Conservation (phyloP, 2,329 filamentous ascomycete species). For the Neonectria neomacrospora region DNA sequence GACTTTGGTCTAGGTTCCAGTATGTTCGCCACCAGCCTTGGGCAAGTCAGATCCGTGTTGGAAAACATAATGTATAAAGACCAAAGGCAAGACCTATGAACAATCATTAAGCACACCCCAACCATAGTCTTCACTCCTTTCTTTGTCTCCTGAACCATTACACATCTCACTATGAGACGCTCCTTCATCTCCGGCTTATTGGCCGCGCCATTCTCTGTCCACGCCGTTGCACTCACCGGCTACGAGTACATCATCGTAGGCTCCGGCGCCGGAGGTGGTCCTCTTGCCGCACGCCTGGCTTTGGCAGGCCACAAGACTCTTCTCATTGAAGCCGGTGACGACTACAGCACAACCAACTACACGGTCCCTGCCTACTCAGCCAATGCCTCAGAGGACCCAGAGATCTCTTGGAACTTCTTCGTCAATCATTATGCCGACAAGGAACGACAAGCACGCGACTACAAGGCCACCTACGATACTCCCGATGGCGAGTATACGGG, state of each 20-base stretch:
- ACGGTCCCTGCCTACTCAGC: conserved; percentile 65
- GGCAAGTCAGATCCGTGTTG: background rate
- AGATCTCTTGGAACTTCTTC: conserved; percentile 71
- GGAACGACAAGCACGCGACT: conserved; percentile 63
- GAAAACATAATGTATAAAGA: background rate
- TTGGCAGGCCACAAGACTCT: conserved; percentile 68
- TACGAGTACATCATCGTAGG: conserved; percentile 72
- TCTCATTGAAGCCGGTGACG: conserved; percentile 70
- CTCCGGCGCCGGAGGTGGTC: conserved; percentile 69
- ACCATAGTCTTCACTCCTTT: background rate
- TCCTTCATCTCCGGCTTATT: background rate
- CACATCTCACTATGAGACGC: background rate
- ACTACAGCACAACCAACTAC: conserved; percentile 63
- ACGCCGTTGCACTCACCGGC: conserved; percentile 34
- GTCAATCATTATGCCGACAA: conserved; percentile 70
- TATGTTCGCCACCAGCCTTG: background rate
- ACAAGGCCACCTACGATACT: conserved; percentile 68
- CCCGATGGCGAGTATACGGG: conserved; percentile 63
- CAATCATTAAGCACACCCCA: background rate
- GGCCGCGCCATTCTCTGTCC: conserved; percentile 29
- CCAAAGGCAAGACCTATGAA: background rate
- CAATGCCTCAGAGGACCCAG: conserved; percentile 64
- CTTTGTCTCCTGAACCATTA: background rate
- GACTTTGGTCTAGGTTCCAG: background rate
- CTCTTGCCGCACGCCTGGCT: conserved; percentile 67